Base-by-base conservation (phyloP, 495 filamentous ascomycete species). In the Penicillium ochrochloron region DNA sequence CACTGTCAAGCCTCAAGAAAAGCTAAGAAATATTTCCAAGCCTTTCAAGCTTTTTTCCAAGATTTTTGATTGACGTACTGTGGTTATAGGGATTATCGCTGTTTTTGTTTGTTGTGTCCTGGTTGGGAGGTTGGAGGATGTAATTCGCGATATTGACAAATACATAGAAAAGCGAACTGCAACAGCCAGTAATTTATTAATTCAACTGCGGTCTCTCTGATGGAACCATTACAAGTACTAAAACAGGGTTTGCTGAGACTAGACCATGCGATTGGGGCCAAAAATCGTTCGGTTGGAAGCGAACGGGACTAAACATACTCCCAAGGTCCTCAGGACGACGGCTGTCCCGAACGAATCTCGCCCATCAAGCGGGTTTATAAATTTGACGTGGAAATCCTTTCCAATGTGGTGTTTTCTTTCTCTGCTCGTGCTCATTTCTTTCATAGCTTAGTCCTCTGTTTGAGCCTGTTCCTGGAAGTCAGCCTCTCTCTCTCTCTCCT, bases 261-360 rank as follows among this genome's bases (percentile, higher is more conserved):
- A 59, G 44, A 55, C 25, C 42, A 60, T 57, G 58, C 41, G 31
- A 60, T 37, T 5, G 60, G 63, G 56, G 64, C 69, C 64, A 60
- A 65, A 67, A 59, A 37, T 61, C n/a, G 23, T 39, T 50, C 33
- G 23, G 31, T 2, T 35, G 41, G 33, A 54, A 51, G 37, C 57
- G 50, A 57, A 69, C 42, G n/a, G n/a, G n/a, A n/a, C n/a, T n/a
- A n/a, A n/a, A n/a, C n/a, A n/a, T n/a, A n/a, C 63, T 63, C 64
- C 62, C 67, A 72, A 72, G 70, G 70, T 72, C 60, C 70, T 66
- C 67, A 60, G 15, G n/a, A 7, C 57, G 44, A 64, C 63, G 60
- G 65, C 21, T 58, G 70, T 42, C 56, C 67, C 62, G 60, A 67
- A 51, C 21, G 15, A 15, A 46, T 54, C 55, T 41, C 66, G 48